These are phyloP conservation scores for Adansonia grandidieri DNA, from an alignment of 441 rosid genomes.

Conservation along the genomic window DNA sequence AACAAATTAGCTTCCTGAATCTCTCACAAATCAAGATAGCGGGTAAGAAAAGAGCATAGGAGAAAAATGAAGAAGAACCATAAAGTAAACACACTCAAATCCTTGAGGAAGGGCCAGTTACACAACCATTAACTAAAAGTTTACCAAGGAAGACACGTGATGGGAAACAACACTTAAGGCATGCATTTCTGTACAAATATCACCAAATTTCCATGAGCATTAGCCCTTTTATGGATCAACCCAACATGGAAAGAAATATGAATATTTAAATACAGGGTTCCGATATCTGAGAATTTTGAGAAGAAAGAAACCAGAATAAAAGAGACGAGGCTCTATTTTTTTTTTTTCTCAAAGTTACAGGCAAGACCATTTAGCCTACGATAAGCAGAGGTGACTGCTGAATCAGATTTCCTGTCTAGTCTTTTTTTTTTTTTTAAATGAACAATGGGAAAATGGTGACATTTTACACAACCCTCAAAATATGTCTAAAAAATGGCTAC, in stretches of 20 bases:
- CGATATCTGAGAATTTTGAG: not conserved
- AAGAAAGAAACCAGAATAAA: not conserved
- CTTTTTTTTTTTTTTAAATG: not conserved
- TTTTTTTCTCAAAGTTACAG: not conserved
- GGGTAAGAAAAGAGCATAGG: no score
- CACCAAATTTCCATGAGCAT: not conserved
- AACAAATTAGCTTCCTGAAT: not conserved
- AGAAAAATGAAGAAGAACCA: not conserved
- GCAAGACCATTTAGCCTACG: not conserved
- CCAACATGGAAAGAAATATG: not conserved
- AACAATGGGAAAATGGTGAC: not conserved
- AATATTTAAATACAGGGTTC: not conserved
- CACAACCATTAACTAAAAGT: not conserved
- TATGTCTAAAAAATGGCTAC: not conserved
- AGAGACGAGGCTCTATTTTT: not conserved
- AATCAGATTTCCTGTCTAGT: not conserved
- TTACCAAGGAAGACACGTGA: not conserved
- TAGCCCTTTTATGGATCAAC: not conserved
- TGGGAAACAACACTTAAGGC: not conserved
- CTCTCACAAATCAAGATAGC: not conserved
- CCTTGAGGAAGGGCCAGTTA: not conserved
- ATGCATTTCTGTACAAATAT: not conserved
- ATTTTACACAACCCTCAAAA: not conserved
- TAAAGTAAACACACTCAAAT: not conserved
- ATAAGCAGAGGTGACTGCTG: constrained; percentile 1